These are phyloP conservation scores for Apiospora marii DNA, from an alignment of 2,329 filamentous ascomycete species.

Conservation along the genomic window DNA sequence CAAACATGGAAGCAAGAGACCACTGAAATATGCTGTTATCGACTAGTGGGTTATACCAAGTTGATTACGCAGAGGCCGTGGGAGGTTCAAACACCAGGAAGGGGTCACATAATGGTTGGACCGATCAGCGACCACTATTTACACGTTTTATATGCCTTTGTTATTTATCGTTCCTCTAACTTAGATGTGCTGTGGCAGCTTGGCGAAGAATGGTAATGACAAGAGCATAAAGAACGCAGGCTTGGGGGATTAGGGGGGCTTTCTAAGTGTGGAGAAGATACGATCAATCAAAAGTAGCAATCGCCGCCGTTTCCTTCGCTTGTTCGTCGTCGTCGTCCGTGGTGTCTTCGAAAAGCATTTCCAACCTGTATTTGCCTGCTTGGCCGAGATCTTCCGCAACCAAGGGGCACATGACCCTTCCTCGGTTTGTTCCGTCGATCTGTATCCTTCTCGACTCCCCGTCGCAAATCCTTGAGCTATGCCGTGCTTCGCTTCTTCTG, in stretches of 20 bases:
- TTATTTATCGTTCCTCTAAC: neutral
- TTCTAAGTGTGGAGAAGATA: conserved; percentile 17
- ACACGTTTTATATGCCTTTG: neutral
- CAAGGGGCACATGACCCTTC: neutral
- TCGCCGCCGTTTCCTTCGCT: conserved; percentile 12
- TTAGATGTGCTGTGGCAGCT: neutral
- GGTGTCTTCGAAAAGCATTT: conserved; percentile 1
- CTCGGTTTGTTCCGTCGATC: conserved; percentile 5
- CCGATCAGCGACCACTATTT: neutral
- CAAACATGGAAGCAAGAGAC: neutral
- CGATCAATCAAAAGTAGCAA: conserved; percentile 21
- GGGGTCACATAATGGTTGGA: neutral
- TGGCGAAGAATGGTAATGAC: neutral
- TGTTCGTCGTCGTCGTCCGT: neutral
- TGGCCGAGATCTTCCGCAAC: neutral
- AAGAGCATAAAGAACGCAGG: neutral
- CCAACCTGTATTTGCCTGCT: neutral
- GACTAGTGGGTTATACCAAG: neutral
- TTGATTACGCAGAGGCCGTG: too few relatives aligned
- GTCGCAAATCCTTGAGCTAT: neutral
- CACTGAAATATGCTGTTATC: neutral
- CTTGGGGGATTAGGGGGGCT: neutral
- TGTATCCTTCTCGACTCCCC: neutral
- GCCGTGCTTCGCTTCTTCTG: conserved; percentile 23
- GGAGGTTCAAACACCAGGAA: neutral